A percentile compares a stretch with the other conserved stretches of the same genome.
Conservation (phyloP, 2,329 filamentous ascomycete species). For the Aspergillus tanneri region DNA sequence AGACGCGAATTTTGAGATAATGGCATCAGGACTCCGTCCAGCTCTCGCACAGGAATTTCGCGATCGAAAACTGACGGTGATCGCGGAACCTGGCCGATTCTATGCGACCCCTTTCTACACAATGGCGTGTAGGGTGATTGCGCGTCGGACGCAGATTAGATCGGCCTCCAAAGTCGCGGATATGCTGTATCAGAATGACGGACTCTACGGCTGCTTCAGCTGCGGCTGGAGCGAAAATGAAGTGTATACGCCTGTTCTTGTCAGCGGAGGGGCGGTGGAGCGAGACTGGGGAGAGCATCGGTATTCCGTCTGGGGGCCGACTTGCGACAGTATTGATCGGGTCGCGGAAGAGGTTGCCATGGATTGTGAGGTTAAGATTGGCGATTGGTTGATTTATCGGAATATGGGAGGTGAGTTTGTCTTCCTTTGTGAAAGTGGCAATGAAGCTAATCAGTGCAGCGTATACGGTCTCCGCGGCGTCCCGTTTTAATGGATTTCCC, state of each 20-base stretch:
- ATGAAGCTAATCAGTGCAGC: constrained; percentile 11
- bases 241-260: constrained; percentile 7
- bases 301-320: constrained; percentile 32
- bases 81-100: constrained; percentile 29
- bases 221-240: constrained; percentile 18
- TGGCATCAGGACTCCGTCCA: constrained; percentile 11
- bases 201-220: constrained; percentile 29
- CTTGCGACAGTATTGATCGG: constrained; percentile 29
- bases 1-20: constrained; percentile 22
- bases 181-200: constrained; percentile 33
- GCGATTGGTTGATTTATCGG: constrained; percentile 29
- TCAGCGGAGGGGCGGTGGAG: neutral
- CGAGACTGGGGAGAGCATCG: constrained; percentile 7
- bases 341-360: constrained; percentile 18
- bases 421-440: neutral
- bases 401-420: constrained; percentile 29
- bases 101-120: constrained; percentile 25
- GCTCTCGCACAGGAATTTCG: neutral
- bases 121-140: constrained; percentile 23
- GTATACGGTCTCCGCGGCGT: constrained; percentile 20
- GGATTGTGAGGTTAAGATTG: constrained; percentile 19
- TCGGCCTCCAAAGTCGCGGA: constrained; percentile 4
- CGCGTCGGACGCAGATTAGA: constrained; percentile 18
- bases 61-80: neutral
- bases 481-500: constrained; percentile 27